Conservation (phyloP, 805 yeast species). For the Lipomyces mesembrius region DNA sequence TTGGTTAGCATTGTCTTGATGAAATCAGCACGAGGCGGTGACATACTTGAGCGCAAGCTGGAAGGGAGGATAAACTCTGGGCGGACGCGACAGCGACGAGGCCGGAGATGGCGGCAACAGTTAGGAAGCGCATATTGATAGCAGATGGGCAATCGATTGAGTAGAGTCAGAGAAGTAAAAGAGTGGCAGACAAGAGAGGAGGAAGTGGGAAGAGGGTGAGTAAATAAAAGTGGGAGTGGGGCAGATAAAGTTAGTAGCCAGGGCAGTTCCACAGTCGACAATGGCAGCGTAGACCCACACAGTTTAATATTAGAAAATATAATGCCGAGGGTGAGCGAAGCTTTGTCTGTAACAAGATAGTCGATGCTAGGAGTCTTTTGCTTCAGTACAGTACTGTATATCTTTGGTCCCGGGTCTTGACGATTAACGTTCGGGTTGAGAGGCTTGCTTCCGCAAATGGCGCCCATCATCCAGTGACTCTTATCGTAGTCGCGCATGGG, state of each 20-base stretch:
- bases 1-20: background rate
- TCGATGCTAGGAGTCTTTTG: too few species aligned
- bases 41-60: constrained; percentile 28
- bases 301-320: background rate
- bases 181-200: background rate
- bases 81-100: constrained; percentile 25
- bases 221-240: background rate
- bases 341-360: too few species aligned
- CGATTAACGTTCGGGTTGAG: too few species aligned
- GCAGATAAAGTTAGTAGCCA: background rate
- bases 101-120: constrained; percentile 12
- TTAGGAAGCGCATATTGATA: constrained; percentile 22
- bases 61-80: constrained; percentile 19
- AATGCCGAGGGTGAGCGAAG: too few species aligned
- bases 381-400: too few species aligned
- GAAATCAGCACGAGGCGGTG: background rate
- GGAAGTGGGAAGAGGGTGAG: background rate
- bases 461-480: background rate
- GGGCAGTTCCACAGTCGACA: too few species aligned
- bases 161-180: background rate
- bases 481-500: background rate
- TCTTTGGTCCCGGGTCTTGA: too few species aligned
- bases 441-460: too few species aligned
- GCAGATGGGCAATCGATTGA: background rate
- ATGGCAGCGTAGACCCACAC: background rate